These are phyloP conservation scores for Cinnamomum chago DNA, from an alignment of 164 flowering plant genomes.

Conservation along the genomic window DNA sequence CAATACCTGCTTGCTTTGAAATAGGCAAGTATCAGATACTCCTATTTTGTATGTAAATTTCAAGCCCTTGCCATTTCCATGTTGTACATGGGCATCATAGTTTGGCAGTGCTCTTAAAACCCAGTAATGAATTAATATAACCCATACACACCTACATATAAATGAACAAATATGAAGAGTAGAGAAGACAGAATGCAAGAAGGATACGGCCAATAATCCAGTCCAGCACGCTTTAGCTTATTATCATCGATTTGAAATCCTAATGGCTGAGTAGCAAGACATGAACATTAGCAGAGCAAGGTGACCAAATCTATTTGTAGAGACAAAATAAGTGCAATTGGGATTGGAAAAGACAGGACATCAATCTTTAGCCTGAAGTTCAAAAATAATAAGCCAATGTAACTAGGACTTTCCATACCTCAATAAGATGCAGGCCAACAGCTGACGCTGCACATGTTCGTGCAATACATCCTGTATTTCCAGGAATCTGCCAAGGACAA, in stretches of 20 bases:
- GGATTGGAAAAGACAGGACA: not conserved
- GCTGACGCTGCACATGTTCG: constrained; percentile 97
- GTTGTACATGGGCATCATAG: not conserved
- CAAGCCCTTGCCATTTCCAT: too few relatives aligned
- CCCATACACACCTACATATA: not conserved
- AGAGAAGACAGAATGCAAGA: not conserved
- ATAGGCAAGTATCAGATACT: too few relatives aligned
- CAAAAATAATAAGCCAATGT: not conserved
- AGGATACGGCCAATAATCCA: constrained; percentile 99
- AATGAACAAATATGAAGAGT: not conserved
- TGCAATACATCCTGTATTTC: constrained; percentile 90
- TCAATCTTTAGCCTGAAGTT: not conserved
- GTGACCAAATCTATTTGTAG: too few relatives aligned
- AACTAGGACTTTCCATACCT: constrained; percentile 33
- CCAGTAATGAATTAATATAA: not conserved
- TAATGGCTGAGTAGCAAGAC: constrained; percentile 52
- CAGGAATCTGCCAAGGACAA: constrained; percentile 85
- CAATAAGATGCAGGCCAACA: constrained; percentile 86
- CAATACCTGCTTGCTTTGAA: too few relatives aligned
- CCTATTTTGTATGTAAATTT: too few relatives aligned
- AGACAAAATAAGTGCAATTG: not conserved
- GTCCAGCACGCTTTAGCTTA: constrained; percentile 92
- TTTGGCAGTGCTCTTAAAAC: not conserved
- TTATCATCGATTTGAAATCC: constrained; percentile 86
- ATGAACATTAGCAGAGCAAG: constrained; percentile 1